Base-by-base conservation (phyloP, 805 yeast species). In the Vanderwaltozyma verrucispora region DNA sequence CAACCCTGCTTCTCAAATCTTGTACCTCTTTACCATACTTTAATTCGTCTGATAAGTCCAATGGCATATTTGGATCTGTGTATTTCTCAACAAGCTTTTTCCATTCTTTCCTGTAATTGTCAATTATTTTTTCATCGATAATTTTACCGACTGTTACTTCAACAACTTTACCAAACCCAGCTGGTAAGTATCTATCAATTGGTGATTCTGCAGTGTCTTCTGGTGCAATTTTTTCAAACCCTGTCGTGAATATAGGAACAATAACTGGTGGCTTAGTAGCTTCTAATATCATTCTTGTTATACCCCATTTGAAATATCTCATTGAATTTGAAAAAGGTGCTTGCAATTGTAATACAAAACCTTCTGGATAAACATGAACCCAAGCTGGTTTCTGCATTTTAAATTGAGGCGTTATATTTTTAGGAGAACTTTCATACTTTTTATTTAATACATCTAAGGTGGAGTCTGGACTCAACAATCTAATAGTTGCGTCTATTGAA, bases 241-340 rank as follows among this genome's bases (percentile, higher is more conserved):
- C 98, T 35, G 77, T 72, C 5, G 84, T 65, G 52, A 79, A 89
- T 14, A 89, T 80, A 1, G 97, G 97, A 13, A 92, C 75, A 13
- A 89, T 74, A 1, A 88, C 75, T 0, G 98, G 97, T 0, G 89
- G 76, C 41, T 73, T 71, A 0, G 89, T 77, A 9, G 94, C 68
- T 57, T 89, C 98, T 38, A 92, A 61, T 5, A 92, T 69, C 47
- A 88, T 55, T 47, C 98, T 69, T 2, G 95, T 74, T 1, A 87
- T 77, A 0, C 98, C 98, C 97, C 97, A 89, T 54, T 84, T 80
- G 68, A 92, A 89, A 60, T 84, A 89, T 44, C 96, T 68, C 92
- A 92, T 84, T 3, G 96, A 86, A 47, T 85, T 82, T 35, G 72
- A 68, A 54, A 75, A 77, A 0, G 96, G 96, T 26, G 80, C 77